Evolutionary conservation across 225 moss, liverwort and hornwort genomes (phyloP).

Genomic region (Polytrichum commune): DNA sequence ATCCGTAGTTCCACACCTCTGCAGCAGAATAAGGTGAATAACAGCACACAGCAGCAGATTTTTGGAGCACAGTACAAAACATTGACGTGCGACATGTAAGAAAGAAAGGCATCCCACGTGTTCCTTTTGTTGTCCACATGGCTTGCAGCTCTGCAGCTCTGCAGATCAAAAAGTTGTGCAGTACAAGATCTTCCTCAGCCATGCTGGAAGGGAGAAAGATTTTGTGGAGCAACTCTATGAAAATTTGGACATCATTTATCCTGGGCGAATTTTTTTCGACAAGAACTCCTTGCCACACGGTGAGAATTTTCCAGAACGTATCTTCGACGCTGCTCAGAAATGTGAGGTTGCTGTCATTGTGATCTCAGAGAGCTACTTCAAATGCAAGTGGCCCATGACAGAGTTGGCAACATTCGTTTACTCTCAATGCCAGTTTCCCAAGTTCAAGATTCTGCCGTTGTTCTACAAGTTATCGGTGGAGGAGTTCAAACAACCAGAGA

Average conservation of each 20-base stretch:
- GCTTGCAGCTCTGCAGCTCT: too few relatives aligned
- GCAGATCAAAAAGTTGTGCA: too few relatives aligned
- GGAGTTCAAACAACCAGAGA: not conserved
- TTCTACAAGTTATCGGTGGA: conserved; percentile 1
- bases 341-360: not conserved
- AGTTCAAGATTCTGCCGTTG: not conserved
- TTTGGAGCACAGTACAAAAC: too few relatives aligned
- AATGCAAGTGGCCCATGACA: not conserved
- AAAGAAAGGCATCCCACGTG: too few relatives aligned
- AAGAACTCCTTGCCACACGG: not conserved
- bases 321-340: not conserved
- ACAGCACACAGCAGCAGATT: too few relatives aligned
- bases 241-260: not conserved
- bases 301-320: not conserved
- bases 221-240: not conserved
- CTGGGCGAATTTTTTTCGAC: not conserved
- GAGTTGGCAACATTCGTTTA: not conserved
- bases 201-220: not conserved
- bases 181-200: not conserved
- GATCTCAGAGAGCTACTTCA: not conserved
- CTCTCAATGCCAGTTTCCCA: not conserved
- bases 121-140: too few relatives aligned
- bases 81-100: too few relatives aligned
- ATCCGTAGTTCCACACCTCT: too few relatives aligned
- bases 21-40: too few relatives aligned